Evolutionary conservation across 2,329 filamentous ascomycete species (phyloP).

Genomic region (Pseudohalonectria lignicola): DNA sequence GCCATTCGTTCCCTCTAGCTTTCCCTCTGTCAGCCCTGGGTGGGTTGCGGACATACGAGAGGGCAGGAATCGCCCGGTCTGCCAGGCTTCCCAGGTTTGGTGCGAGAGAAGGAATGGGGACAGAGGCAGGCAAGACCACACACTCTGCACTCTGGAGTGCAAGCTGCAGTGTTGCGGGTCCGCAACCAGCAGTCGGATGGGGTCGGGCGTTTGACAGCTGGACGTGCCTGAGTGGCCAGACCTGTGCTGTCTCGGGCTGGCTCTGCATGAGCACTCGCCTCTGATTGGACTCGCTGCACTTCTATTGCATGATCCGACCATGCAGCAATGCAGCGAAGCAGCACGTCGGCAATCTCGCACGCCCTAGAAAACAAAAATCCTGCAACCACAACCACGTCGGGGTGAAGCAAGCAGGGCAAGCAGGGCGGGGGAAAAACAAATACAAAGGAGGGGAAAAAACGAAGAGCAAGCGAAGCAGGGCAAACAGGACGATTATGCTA

Average conservation of each 20-base stretch:
- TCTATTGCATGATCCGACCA: slow-evolving; percentile 8
- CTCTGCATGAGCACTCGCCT: slow-evolving; percentile 2
- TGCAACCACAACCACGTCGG: background rate
- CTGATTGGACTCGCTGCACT: slow-evolving; percentile 6
- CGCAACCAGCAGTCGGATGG: background rate
- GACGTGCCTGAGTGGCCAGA: slow-evolving; percentile 9
- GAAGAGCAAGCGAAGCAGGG: background rate
- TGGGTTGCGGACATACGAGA: background rate
- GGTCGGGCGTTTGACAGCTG: slow-evolving; percentile 8
- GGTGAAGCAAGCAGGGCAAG: background rate
- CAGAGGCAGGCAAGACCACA: too few species aligned
- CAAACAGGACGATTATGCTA: background rate
- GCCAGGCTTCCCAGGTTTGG: too few species aligned
- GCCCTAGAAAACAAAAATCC: background rate
- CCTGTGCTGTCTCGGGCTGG: too few species aligned
- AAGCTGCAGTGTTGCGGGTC: too few species aligned
- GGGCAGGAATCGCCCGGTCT: too few species aligned
- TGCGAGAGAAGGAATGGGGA: too few species aligned
- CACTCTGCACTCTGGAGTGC: too few species aligned
- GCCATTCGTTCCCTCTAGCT: background rate
- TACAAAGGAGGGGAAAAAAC: background rate
- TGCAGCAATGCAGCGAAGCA: background rate
- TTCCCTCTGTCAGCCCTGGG: background rate
- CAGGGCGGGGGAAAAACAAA: background rate
- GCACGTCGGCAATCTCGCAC: background rate